Evolutionary conservation across 768 basidiomycete species (phyloP), one percentile per base, ranked within the genome.

Genomic region (Panus rudis): DNA sequence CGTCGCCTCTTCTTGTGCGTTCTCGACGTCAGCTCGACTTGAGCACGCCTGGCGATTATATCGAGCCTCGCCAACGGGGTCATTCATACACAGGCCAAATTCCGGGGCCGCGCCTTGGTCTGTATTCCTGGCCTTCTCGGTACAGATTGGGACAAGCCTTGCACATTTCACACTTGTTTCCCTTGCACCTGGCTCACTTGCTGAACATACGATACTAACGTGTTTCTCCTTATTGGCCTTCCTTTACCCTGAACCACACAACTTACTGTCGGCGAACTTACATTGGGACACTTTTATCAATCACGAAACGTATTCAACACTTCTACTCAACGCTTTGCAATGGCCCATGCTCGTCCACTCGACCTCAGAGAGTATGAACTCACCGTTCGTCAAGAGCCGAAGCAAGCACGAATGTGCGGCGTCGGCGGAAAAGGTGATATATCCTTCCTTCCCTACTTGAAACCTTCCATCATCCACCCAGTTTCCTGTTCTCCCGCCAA

Each of bases 361-460:
- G 57, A 54, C 50, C 44, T 57, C 64, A 92, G 91, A 60, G 78
- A 85, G 46, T 93, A 93, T 61, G 81, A 92, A 45, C 78, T 94
- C 53, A 78, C 72, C 25, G 83, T 94, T 44, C 73, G 91, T 39
- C 91, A 94, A 60, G 86, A 94, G 63, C 92, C 92, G 3, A 90
- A 92, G 63, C 90, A 92, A 63, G 84, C 86, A 4, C 72, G 87
- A 45, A 91, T 90, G 88, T 91, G 88, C 52, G 87, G 88, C 42
- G 84, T 91, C 8, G 87, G 91, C 32, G 87, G 89, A 52, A 79
- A 80, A 72, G 75, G 78, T 77, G 51, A n/a, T 54, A 51, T 59
- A n/a, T n/a, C n/a, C n/a, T 60, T 26, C 48, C 23, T 45, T 34
- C 33, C 33, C 16, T 35, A 35, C 16, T 14, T 7, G n/a, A 35